Conservation (phyloP, 306 rosid genomes). For the Pyrus betulifolia region DNA sequence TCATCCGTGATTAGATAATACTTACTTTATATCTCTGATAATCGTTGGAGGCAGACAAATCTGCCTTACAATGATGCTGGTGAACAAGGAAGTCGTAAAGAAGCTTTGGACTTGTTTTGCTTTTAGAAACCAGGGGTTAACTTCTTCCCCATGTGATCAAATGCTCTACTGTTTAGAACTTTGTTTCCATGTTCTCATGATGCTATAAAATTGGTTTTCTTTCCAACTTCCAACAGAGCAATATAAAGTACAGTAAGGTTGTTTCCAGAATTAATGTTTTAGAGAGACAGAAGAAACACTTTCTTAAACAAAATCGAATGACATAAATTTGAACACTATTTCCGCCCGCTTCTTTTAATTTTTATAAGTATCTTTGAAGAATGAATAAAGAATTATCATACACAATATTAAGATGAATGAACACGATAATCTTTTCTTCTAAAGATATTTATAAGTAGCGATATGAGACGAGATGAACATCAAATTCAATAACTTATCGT, state of each 20-base stretch:
- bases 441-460: too few relatives aligned
- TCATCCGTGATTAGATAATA: conserved; percentile 11
- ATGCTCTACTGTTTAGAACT: neutral
- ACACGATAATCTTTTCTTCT: too few relatives aligned
- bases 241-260: neutral
- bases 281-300: too few relatives aligned
- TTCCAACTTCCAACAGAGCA: neutral
- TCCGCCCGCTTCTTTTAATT: too few relatives aligned
- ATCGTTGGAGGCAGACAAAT: neutral
- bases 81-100: neutral
- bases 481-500: too few relatives aligned
- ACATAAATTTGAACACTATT: too few relatives aligned
- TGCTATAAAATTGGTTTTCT: neutral
- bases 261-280: too few relatives aligned
- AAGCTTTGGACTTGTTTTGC: neutral
- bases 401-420: too few relatives aligned
- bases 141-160: neutral
- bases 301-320: too few relatives aligned
- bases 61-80: neutral
- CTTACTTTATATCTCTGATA: neutral
- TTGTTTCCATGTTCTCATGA: neutral
- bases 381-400: too few relatives aligned
- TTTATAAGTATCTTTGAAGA: too few relatives aligned
- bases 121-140: neutral
- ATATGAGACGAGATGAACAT: too few relatives aligned